A percentile compares a stretch with the other conserved stretches of the same genome.
These are phyloP conservation scores for Colletotrichum truncatum DNA, from an alignment of 2,329 filamentous ascomycete species.

Conservation along the genomic window DNA sequence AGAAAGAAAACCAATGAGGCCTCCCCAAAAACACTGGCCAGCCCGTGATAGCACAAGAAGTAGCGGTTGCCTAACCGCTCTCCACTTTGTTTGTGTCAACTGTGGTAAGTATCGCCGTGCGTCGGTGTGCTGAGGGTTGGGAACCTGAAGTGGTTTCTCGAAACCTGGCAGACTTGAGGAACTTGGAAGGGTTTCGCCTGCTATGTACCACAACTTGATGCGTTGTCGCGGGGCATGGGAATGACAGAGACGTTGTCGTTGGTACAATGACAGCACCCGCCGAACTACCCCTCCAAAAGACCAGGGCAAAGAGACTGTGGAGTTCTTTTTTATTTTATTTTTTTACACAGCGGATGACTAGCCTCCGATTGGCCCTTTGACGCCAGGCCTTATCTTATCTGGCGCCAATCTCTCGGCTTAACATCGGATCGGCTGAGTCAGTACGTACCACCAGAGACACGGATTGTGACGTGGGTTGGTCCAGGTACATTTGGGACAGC, in stretches of 20 bases:
- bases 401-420: conserved; percentile 1
- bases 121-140: neutral
- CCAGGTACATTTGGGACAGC: conserved; percentile 24
- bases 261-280: conserved; percentile 3
- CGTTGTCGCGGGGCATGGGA: conserved; percentile 21
- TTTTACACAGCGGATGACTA: neutral
- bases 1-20: conserved; percentile 16
- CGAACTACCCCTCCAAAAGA: conserved; percentile 20
- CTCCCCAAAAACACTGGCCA: neutral
- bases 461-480: conserved; percentile 25
- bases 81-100: neutral
- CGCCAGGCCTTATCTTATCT: neutral
- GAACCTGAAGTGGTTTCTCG: neutral
- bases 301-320: conserved; percentile 27
- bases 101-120: neutral
- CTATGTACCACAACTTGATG: neutral
- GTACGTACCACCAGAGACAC: neutral
- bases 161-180: neutral
- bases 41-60: conserved; percentile 12
- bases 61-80: conserved; percentile 11
- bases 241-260: neutral
- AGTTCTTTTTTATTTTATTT: conserved; percentile 12
- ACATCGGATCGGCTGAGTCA: neutral
- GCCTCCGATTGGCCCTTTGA: conserved; percentile 14
- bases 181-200: neutral